A percentile compares a stretch with the other conserved stretches of the same genome.
Conservation (phyloP, 2,329 filamentous ascomycete genomes). For the Rutstroemia sp. region DNA sequence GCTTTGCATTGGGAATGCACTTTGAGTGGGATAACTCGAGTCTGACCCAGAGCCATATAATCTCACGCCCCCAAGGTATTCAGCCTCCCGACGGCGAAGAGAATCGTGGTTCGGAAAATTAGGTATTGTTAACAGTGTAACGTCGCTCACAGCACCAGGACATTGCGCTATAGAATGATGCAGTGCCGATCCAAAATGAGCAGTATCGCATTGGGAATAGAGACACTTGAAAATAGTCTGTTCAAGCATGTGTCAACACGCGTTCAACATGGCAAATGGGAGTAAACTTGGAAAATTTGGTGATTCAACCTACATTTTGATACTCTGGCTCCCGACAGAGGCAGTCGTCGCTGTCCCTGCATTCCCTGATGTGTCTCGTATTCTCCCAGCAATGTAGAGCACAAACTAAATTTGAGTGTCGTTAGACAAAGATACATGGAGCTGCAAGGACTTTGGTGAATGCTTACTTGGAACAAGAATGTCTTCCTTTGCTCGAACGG, state of each 20-base stretch:
- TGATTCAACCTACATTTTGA: slow-evolving; percentile 25
- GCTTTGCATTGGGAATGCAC: slow-evolving; percentile 15
- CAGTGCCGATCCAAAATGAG: slow-evolving; percentile 29
- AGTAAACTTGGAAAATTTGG: neutral
- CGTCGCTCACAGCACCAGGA: slow-evolving; percentile 16
- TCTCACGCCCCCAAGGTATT: slow-evolving; percentile 20
- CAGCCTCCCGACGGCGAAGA: slow-evolving; percentile 25
- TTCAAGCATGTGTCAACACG: neutral
- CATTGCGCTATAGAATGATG: slow-evolving; percentile 29
- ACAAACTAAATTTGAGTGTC: slow-evolving; percentile 20
- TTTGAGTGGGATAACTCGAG: slow-evolving; percentile 16
- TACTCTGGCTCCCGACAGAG: slow-evolving; percentile 29
- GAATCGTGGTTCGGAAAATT: slow-evolving; percentile 24
- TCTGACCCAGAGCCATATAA: slow-evolving; percentile 18
- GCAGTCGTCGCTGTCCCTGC: slow-evolving; percentile 23
- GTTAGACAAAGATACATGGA: neutral
- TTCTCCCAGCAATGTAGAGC: slow-evolving; percentile 31
- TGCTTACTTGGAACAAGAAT: slow-evolving; percentile 14
- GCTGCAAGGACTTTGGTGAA: neutral
- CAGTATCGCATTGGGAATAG: slow-evolving; percentile 32
- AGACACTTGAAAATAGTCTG: slow-evolving; percentile 32
- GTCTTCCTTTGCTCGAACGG: slow-evolving; percentile 9
- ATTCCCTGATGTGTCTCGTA: slow-evolving; percentile 30
- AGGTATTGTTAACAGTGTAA: slow-evolving; percentile 15
- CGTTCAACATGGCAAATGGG: neutral